Conservation (phyloP, 2,329 filamentous ascomycete species). For the Penicillium digitatum region DNA sequence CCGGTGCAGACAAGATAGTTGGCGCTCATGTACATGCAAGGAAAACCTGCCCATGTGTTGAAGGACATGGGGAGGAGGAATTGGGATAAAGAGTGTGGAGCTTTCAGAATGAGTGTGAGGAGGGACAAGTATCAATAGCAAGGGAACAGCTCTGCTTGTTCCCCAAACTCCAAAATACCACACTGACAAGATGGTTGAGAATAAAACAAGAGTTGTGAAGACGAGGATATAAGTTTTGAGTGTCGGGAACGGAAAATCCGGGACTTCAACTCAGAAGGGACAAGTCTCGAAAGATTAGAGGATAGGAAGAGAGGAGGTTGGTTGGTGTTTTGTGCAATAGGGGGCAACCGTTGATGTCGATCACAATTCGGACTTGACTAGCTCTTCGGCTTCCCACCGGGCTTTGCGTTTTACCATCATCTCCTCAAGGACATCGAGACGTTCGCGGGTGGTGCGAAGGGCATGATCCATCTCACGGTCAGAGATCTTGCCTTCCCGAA, state of each 20-base stretch:
- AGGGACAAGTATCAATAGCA: not conserved
- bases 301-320: not conserved
- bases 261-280: not conserved
- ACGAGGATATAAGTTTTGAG: not conserved
- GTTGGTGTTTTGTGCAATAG: not conserved
- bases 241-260: not conserved
- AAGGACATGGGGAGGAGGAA: not conserved
- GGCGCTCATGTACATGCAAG: slow-evolving; percentile 23
- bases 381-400: slow-evolving; percentile 17
- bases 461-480: slow-evolving; percentile 73
- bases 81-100: not conserved
- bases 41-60: slow-evolving; percentile 6
- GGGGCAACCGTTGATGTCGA: not conserved
- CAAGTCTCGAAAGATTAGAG: not conserved
- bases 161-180: not conserved
- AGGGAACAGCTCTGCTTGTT: slow-evolving; percentile 1
- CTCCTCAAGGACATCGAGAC: slow-evolving; percentile 69
- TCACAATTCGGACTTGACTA: slow-evolving; percentile 24
- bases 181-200: not conserved
- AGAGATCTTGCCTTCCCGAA: slow-evolving; percentile 64
- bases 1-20: slow-evolving; percentile 16
- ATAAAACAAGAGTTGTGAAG: not conserved
- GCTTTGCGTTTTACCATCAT: slow-evolving; percentile 60
- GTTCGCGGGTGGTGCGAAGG: slow-evolving; percentile 81
- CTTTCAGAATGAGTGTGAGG: not conserved